Conservation (phyloP, 139 green algal species). For the Coelastrella sp. region DNA sequence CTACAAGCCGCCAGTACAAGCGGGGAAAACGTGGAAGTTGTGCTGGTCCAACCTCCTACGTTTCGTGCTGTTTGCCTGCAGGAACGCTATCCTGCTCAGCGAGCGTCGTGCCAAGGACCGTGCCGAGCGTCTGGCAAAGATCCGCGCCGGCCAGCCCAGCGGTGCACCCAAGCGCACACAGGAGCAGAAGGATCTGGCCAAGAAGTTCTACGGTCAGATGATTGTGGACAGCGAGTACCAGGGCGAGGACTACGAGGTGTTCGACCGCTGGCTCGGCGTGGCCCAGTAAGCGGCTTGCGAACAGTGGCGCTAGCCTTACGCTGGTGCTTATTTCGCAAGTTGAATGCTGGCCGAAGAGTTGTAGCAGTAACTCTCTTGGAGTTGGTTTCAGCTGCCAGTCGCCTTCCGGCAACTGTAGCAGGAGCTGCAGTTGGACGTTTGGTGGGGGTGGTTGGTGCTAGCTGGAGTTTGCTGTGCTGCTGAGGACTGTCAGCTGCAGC, state of each 20-base stretch:
- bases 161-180: slow-evolving; percentile 40
- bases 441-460: neutral
- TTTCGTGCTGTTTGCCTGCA: neutral
- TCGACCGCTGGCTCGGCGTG: slow-evolving; percentile 80
- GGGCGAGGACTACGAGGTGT: slow-evolving; percentile 95
- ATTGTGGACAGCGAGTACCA: slow-evolving; percentile 90
- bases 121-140: slow-evolving; percentile 75
- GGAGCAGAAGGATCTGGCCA: slow-evolving; percentile 65
- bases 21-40: too few relatives aligned
- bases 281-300: slow-evolving; percentile 29
- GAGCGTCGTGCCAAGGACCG: slow-evolving; percentile 53
- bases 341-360: too few relatives aligned
- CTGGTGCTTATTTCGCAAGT: too few relatives aligned
- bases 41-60: neutral
- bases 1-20: too few relatives aligned
- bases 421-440: neutral
- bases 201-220: slow-evolving; percentile 79
- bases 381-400: neutral
- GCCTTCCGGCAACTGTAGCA: neutral
- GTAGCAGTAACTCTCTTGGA: too few relatives aligned
- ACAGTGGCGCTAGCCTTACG: neutral
- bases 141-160: slow-evolving; percentile 46
- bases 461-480: neutral
- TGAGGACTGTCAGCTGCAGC: too few relatives aligned
- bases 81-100: slow-evolving; percentile 43